Conservation (phyloP, 345 rosid genomes). For the Linum tenue region DNA sequence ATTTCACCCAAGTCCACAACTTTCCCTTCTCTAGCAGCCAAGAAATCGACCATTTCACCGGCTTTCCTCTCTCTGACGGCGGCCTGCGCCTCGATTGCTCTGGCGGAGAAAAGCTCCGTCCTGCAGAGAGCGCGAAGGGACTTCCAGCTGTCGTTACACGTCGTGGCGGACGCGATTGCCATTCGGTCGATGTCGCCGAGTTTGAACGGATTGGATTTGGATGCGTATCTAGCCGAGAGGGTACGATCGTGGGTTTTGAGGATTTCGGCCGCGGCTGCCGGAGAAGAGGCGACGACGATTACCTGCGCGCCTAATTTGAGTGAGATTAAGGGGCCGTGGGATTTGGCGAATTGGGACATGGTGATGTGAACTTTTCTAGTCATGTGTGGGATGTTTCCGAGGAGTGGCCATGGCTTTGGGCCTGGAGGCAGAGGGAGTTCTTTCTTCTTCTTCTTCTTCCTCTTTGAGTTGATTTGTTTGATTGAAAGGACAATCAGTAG, state of each 20-base stretch:
- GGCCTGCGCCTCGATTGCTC: background rate
- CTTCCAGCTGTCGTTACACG: background rate
- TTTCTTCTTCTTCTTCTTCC: no score
- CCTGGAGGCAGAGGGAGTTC: background rate
- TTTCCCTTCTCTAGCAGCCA: background rate
- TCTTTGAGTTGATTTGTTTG: no score
- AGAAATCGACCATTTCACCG: background rate
- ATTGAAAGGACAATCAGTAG: no score
- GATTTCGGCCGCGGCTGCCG: background rate
- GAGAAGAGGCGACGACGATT: background rate
- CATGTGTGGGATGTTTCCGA: background rate
- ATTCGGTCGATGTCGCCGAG: background rate
- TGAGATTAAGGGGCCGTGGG: slow-evolving; percentile 1
- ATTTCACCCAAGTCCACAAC: background rate
- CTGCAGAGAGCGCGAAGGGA: background rate
- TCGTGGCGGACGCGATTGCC: background rate
- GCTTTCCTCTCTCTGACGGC: background rate
- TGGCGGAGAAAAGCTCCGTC: background rate
- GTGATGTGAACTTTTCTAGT: background rate
- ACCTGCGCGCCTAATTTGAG: background rate
- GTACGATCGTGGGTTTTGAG: background rate
- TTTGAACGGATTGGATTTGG: background rate
- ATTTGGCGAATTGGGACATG: background rate
- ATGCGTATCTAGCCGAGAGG: background rate
- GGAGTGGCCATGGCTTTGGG: background rate